phyloP scores from a whole-genome alignment of 306 rosid species.

The Quercus robur region DNA sequence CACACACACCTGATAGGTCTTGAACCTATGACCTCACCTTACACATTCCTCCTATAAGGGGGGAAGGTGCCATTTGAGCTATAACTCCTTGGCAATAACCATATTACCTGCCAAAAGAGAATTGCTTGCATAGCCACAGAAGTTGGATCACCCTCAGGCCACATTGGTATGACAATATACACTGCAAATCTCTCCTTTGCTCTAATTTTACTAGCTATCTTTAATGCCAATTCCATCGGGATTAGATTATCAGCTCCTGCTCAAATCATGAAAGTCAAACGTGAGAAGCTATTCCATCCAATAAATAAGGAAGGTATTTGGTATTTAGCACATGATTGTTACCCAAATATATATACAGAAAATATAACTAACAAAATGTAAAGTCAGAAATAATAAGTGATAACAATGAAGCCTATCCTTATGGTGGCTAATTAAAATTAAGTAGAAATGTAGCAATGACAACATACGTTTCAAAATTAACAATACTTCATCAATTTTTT shows the following conservation, averaged over 20 bases:
- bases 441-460: not conserved
- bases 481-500: not conserved
- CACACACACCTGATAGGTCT: no score
- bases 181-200: conserved; percentile 90
- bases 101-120: conserved; percentile 90
- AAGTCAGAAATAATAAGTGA: not conserved
- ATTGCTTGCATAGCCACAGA: conserved; percentile 82
- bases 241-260: conserved; percentile 96
- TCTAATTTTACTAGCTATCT: conserved; percentile 79
- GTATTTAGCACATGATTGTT: not conserved
- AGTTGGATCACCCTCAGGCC: conserved; percentile 98
- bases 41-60: no score
- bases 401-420: not conserved
- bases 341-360: not conserved
- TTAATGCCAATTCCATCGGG: conserved; percentile 93
- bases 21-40: no score
- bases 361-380: conserved; percentile 3
- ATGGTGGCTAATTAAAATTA: not conserved
- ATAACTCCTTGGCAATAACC: no score
- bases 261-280: conserved; percentile 21
- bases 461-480: not conserved
- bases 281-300: conserved; percentile 9
- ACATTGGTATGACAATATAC: conserved; percentile 77
- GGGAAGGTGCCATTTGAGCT: no score
- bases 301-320: not conserved